Conservation (phyloP, 2,329 filamentous ascomycete species). For the Trichoderma cornu-damae region DNA sequence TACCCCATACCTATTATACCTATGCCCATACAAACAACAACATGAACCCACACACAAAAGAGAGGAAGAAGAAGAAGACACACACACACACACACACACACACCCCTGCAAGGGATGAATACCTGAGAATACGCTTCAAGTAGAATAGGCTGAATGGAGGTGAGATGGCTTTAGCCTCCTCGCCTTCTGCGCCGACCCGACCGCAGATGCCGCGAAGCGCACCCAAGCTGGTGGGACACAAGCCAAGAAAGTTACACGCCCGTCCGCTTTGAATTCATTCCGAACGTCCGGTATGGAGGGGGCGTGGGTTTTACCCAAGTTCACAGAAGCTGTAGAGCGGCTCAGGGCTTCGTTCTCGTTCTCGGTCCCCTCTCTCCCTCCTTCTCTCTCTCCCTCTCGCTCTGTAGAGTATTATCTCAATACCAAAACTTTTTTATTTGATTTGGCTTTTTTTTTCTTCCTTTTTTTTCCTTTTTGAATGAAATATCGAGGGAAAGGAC, state of each 20-base stretch:
- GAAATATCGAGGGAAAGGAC: neutral
- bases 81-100: neutral
- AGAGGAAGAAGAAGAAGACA: no score
- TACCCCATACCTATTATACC: no score
- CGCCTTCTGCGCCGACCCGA: neutral
- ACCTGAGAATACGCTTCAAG: neutral
- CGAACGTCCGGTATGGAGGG: neutral
- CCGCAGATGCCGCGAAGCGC: conserved; percentile 10
- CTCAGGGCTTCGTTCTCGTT: no score
- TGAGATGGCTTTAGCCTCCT: neutral
- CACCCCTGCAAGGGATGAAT: neutral
- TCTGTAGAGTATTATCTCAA: no score
- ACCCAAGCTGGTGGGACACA: conserved; percentile 2
- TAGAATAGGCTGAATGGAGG: neutral
- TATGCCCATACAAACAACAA: no score
- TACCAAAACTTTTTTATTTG: neutral
- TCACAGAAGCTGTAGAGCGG: no score
- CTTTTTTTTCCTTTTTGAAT: neutral
- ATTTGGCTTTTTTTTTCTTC: neutral
- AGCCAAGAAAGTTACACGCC: conserved; percentile 6
- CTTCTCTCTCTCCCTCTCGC: no score
- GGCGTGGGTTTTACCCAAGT: no score
- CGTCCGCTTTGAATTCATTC: neutral
- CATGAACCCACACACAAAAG: no score
- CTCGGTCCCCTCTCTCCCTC: no score